phyloP scores from a whole-genome alignment of 371 early-diverging fungal species.

The Funneliformis caledonium region DNA sequence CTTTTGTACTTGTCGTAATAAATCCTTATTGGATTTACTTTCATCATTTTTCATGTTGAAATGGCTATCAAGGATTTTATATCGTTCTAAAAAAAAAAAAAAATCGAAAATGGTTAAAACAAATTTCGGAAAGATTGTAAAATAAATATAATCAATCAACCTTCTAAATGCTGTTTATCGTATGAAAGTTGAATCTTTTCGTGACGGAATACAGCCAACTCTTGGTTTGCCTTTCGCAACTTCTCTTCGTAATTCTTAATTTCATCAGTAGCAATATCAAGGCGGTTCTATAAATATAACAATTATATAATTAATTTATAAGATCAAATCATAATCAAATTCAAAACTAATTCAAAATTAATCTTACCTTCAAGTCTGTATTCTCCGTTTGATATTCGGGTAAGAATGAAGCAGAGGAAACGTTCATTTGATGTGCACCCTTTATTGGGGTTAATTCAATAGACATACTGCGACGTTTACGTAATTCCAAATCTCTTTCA shows the following conservation, averaged over 20 bases:
- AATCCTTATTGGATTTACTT: neutral
- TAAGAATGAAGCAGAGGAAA: neutral
- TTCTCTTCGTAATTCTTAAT: neutral
- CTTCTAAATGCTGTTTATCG: slow-evolving; percentile 7
- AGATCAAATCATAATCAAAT: neutral
- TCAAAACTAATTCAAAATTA: neutral
- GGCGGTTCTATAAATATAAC: neutral
- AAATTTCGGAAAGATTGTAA: neutral
- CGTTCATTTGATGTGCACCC: neutral
- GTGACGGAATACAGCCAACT: slow-evolving; percentile 4
- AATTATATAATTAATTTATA: neutral
- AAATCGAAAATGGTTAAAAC: neutral
- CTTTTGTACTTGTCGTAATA: neutral
- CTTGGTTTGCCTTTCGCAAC: neutral
- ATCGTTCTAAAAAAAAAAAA: neutral
- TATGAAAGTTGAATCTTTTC: neutral
- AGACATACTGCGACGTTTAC: neutral
- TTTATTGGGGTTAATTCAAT: neutral
- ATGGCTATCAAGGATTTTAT: neutral
- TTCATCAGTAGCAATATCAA: slow-evolving; percentile 13
- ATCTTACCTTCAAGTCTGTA: neutral
- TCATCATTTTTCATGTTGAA: slow-evolving; percentile 12
- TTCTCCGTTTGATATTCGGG: neutral
- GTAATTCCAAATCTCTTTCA: neutral
- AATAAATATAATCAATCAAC: neutral